These are phyloP conservation scores for Bacidia gigantensis DNA, from an alignment of 495 filamentous ascomycete genomes.

Conservation along the genomic window DNA sequence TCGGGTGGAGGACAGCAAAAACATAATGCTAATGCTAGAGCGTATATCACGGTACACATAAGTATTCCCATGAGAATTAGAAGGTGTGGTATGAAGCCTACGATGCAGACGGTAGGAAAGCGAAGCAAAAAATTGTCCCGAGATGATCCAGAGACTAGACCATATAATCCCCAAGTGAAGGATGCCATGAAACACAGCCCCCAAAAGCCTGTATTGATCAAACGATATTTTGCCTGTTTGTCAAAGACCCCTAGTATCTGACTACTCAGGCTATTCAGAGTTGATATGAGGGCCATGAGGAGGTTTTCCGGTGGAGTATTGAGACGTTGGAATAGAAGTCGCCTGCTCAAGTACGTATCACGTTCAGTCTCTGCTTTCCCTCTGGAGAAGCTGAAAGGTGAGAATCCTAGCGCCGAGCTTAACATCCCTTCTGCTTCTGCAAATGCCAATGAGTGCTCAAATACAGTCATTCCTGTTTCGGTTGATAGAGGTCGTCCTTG, in stretches of 20 bases:
- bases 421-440: slow-evolving; percentile 87
- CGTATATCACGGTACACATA: slow-evolving; percentile 61
- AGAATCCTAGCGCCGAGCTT: slow-evolving; percentile 57
- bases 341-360: slow-evolving; percentile 4
- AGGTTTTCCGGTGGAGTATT: slow-evolving; percentile 87
- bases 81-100: slow-evolving; percentile 88
- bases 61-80: slow-evolving; percentile 67
- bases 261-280: slow-evolving; percentile 76
- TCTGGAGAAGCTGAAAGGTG: slow-evolving; percentile 21
- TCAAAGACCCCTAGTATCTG: slow-evolving; percentile 69
- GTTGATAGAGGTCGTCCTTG: slow-evolving; percentile 66
- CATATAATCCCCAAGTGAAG: slow-evolving; percentile 56
- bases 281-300: slow-evolving; percentile 72
- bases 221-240: slow-evolving; percentile 59
- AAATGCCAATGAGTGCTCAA: slow-evolving; percentile 93
- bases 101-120: slow-evolving; percentile 87
- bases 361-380: slow-evolving; percentile 12
- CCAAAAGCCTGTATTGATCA: slow-evolving; percentile 80
- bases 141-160: slow-evolving; percentile 32
- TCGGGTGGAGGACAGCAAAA: slow-evolving; percentile 50
- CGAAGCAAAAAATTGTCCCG: slow-evolving; percentile 40
- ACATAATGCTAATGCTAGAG: slow-evolving; percentile 58
- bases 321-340: slow-evolving; percentile 35
- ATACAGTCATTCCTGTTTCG: slow-evolving; percentile 91
- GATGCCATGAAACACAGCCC: slow-evolving; percentile 74